phyloP scores from a whole-genome alignment of 495 filamentous ascomycete genomes.

The Penicillium alfredii region DNA sequence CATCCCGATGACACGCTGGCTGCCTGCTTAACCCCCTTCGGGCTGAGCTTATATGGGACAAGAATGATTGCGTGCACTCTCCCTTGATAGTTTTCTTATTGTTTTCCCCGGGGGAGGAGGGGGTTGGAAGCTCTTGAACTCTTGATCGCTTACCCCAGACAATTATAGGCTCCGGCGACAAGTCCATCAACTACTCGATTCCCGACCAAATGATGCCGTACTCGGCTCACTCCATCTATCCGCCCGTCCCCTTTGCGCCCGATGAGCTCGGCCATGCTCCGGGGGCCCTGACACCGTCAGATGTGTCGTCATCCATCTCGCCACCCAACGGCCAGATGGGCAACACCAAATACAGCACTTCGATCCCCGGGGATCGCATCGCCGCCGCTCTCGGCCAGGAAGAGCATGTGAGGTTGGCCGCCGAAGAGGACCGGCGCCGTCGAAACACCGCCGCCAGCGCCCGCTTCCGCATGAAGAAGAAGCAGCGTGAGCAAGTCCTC shows the following conservation, averaged over 20 bases:
- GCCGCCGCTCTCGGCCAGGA: conserved; percentile 36
- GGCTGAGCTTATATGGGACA: conserved; percentile 5
- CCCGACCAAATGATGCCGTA: conserved; percentile 44
- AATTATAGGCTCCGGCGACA: conserved; percentile 33
- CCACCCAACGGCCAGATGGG: conserved; percentile 43
- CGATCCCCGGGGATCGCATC: conserved; percentile 40
- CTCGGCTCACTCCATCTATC: conserved; percentile 40
- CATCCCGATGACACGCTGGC: conserved; percentile 36
- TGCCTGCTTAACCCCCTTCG: too few species aligned
- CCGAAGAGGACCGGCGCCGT: conserved; percentile 95
- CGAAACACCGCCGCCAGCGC: conserved; percentile 94
- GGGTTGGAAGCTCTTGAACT: conserved; percentile 9
- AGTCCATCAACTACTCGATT: conserved; percentile 39
- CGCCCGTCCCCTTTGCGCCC: conserved; percentile 38
- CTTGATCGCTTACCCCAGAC: conserved; percentile 28
- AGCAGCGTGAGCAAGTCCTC: conserved; percentile 91
- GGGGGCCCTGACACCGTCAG: conserved; percentile 39
- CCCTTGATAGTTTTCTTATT: neutral
- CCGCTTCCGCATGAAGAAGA: conserved; percentile 98
- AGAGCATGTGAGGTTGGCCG: conserved; percentile 61
- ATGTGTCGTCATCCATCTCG: conserved; percentile 44
- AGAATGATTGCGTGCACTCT: conserved; percentile 16
- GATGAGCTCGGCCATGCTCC: conserved; percentile 38
- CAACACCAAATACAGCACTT: conserved; percentile 44
- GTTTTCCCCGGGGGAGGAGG: neutral